phyloP scores from a whole-genome alignment of 2,329 filamentous ascomycete genomes.

The Cercospora zeae-maydis region DNA sequence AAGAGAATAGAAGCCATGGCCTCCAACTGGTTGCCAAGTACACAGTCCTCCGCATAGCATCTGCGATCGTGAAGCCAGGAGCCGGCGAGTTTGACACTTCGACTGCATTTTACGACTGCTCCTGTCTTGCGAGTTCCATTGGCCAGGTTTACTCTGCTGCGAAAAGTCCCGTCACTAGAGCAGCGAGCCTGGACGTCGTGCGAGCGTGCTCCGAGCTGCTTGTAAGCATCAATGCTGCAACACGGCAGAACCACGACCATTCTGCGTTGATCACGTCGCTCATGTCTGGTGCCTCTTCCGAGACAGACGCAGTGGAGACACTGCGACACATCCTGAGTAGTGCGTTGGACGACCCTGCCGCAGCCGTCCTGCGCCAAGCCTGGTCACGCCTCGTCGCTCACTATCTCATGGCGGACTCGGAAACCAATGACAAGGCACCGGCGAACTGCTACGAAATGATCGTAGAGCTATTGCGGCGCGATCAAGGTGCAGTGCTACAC shows the following conservation, averaged over 20 bases:
- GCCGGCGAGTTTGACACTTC: constrained; percentile 2
- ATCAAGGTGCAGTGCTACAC: constrained; percentile 20
- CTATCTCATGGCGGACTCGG: constrained; percentile 6
- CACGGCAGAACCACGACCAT: neutral
- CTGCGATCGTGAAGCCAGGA: constrained; percentile 3
- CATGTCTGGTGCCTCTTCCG: neutral
- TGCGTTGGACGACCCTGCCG: constrained; percentile 2
- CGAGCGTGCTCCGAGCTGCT: constrained; percentile 7
- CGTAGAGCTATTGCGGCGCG: constrained; percentile 14
- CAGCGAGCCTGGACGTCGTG: constrained; percentile 23
- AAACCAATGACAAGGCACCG: neutral
- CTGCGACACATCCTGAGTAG: neutral
- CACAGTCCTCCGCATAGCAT: neutral
- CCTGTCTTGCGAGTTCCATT: constrained; percentile 1
- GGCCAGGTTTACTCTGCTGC: constrained; percentile 17
- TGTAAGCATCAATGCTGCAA: neutral
- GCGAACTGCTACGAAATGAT: neutral
- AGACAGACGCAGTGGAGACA: neutral
- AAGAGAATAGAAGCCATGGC: constrained; percentile 37
- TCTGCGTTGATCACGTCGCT: neutral
- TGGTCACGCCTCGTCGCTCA: constrained; percentile 20
- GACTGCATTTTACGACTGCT: constrained; percentile 6
- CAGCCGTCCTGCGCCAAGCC: constrained; percentile 21
- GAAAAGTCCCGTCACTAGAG: constrained; percentile 36
- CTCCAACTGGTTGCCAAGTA: constrained; percentile 33